Evolutionary conservation across 352 stramenopile genomes (phyloP), one percentile per base, ranked within the genome.

Genomic region (Phytophthora tentaculata): DNA sequence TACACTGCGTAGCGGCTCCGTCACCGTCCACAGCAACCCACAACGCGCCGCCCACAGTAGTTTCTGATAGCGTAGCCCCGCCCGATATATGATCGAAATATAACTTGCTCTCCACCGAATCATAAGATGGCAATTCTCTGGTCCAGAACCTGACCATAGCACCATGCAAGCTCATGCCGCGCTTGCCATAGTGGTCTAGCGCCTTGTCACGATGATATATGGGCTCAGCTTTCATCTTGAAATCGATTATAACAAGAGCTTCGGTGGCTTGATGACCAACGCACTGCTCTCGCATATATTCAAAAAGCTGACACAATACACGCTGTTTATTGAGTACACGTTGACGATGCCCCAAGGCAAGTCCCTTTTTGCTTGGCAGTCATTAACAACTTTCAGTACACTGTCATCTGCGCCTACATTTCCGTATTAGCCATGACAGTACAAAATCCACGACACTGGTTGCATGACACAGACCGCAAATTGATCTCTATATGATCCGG

Each of bases 231-330:
- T n/a, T n/a, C n/a, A n/a, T n/a, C n/a, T 65, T 58, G 49, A 37
- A 65, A 57, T 61, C 61, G 17, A 68, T 61, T 26, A 68, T 26
- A 1, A 68, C 61, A 8, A 68, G 19, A 3, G 61, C 61, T 68
- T 68, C 61, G 22, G 26, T 32, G 3, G 26, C 26, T 32, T 50
- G 5, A 8, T 14, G 26, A 2, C 16, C 43, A 3, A 56, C 50
- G 12, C 44, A 61, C 17, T 17, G 24, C 17, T 23, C 8, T 17
- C 35, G 44, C 29, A 61, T 68, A 45, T 56, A 10, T 13, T 44
- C 3, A 52, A 52, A 28, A 14, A 57, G 7, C 2, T 68, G 10
- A 6, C 26, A 12, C 20, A 68, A 35, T 17, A 29, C 51, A 1
- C 29, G 28, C 20, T 57, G 61, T 26, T 68, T 43, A 9, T 68